A percentile compares a stretch with the other conserved stretches of the same genome.
Evolutionary conservation across 768 basidiomycete species (phyloP).

Genomic region (Termitomyces sp.): DNA sequence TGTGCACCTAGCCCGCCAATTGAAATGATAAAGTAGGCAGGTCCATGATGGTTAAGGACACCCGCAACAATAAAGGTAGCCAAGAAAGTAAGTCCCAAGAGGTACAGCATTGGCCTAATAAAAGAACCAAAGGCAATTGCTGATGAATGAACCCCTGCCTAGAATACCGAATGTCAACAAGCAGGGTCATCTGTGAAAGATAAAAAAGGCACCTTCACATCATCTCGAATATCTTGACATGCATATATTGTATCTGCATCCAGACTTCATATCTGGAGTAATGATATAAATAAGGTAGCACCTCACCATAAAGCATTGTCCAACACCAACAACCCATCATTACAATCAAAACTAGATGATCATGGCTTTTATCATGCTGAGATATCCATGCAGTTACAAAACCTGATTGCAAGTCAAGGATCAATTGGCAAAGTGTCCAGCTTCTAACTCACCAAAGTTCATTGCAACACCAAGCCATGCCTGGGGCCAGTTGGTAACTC

Average conservation of each 20-base stretch:
- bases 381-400: constrained; percentile 4
- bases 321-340: constrained; percentile 45
- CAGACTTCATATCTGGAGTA: background rate
- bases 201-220: background rate
- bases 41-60: background rate
- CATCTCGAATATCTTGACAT: constrained; percentile 1
- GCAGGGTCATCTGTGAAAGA: background rate
- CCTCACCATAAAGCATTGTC: constrained; percentile 45
- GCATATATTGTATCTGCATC: constrained; percentile 4
- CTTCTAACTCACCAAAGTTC: constrained; percentile 45
- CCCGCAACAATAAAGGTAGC: background rate
- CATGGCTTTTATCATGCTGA: constrained; percentile 20
- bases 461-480: constrained; percentile 56
- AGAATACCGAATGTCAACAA: background rate
- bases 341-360: constrained; percentile 25
- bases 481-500: constrained; percentile 56
- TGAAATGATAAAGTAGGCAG: background rate
- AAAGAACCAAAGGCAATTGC: background rate
- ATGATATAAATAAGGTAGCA: background rate
- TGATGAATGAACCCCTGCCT: constrained; percentile 2
- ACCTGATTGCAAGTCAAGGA: constrained; percentile 15
- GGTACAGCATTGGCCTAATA: background rate
- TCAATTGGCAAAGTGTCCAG: constrained; percentile 28
- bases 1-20: background rate
- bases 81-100: background rate